phyloP scores from a whole-genome alignment of 768 basidiomycete species.

The Erythrobasidium yunnanense region DNA sequence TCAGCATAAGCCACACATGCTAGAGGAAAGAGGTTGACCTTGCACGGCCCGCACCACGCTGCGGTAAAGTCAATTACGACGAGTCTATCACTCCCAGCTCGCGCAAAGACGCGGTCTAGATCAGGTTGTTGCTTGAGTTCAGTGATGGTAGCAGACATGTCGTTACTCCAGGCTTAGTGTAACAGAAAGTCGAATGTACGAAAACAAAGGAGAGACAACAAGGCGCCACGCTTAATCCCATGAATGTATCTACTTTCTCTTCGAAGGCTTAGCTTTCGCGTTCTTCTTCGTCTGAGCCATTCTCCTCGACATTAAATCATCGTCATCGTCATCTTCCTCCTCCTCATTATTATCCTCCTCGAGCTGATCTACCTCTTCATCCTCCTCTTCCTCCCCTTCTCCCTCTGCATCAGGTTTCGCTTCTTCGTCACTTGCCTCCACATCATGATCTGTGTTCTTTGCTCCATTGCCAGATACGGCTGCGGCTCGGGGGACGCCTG shows the following conservation, averaged over 20 bases:
- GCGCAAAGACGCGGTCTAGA: not conserved
- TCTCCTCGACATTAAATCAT: not conserved
- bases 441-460: not conserved
- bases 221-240: too few species aligned
- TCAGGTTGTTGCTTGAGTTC: not conserved
- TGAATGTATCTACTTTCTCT: not conserved
- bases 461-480: not conserved
- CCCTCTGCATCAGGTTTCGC: not conserved
- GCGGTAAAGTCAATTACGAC: slow-evolving; percentile 16
- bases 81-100: slow-evolving; percentile 7
- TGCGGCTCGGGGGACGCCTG: not conserved
- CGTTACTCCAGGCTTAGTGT: too few species aligned
- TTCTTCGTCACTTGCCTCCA: slow-evolving; percentile 2
- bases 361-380: not conserved
- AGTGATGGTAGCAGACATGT: not conserved
- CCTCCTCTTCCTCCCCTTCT: slow-evolving; percentile 1
- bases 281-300: not conserved
- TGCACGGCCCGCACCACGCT: slow-evolving; percentile 34
- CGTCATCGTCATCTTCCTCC: slow-evolving; percentile 9
- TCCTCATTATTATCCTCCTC: slow-evolving; percentile 7
- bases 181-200: too few species aligned
- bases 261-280: slow-evolving; percentile 7
- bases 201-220: not conserved
- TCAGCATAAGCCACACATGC: not conserved
- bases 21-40: not conserved